Conservation (phyloP, 371 early-diverging fungal species). For the Apophysomyces elegans region DNA sequence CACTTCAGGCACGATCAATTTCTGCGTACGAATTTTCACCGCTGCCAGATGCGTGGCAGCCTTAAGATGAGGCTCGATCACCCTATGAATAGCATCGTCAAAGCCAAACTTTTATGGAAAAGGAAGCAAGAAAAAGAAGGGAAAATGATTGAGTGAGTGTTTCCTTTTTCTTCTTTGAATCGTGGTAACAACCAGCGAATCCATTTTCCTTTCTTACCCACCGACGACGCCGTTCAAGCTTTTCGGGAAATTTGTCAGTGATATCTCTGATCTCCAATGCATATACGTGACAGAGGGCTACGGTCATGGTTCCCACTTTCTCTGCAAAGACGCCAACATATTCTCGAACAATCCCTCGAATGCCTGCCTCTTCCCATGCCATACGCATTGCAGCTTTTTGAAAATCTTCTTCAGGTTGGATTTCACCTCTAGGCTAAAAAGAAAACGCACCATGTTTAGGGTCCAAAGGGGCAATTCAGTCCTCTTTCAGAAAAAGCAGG, state of each 20-base stretch:
- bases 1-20: background rate
- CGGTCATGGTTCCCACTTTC: background rate
- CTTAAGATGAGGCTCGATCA: slow-evolving; percentile 3
- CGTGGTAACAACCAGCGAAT: too few relatives aligned
- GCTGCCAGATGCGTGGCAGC: background rate
- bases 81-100: background rate
- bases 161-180: too few relatives aligned
- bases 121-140: background rate
- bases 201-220: background rate
- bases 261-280: slow-evolving; percentile 5
- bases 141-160: too few relatives aligned
- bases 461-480: background rate
- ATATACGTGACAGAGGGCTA: background rate
- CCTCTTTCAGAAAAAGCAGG: background rate
- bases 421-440: slow-evolving; percentile 1
- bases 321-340: slow-evolving; percentile 16
- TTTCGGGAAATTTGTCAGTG: background rate
- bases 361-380: slow-evolving; percentile 18
- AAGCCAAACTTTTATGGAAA: background rate
- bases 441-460: background rate
- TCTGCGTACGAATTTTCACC: background rate
- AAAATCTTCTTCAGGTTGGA: background rate
- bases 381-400: slow-evolving; percentile 9
- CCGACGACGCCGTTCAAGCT: background rate
- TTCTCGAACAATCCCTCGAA: slow-evolving; percentile 9